Conservation (phyloP, 768 basidiomycete species). For the Tubosaeta sp. region DNA sequence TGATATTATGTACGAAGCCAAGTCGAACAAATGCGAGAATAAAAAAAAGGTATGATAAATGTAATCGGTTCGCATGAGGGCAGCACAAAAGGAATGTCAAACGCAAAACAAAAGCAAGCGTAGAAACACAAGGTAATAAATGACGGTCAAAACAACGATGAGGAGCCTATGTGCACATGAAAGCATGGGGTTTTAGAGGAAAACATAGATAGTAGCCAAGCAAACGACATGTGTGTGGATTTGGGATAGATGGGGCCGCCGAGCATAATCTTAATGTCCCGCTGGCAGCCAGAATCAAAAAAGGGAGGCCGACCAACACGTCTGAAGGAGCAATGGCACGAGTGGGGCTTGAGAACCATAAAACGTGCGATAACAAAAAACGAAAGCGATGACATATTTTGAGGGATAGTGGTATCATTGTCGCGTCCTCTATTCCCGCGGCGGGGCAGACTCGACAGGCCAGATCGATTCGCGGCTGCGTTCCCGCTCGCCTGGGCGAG, state of each 20-base stretch:
- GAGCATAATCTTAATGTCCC: constrained; percentile 28
- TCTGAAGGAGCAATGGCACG: constrained; percentile 4
- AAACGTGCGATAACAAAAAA: constrained; percentile 24
- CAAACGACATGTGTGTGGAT: constrained; percentile 15
- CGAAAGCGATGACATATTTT: constrained; percentile 27
- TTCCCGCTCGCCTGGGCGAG: constrained; percentile 27
- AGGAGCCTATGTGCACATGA: constrained; percentile 26
- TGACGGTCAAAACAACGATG: constrained; percentile 20
- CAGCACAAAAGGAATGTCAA: constrained; percentile 8
- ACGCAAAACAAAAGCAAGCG: constrained; percentile 7
- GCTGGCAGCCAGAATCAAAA: constrained; percentile 11
- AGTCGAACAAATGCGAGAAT: constrained; percentile 20
- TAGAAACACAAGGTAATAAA: constrained; percentile 23
- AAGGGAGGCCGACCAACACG: constrained; percentile 11
- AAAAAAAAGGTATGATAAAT: constrained; percentile 10
- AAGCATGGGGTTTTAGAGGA: constrained; percentile 17
- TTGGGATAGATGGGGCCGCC: constrained; percentile 14
- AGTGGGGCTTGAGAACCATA: constrained; percentile 24
- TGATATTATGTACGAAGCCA: constrained; percentile 31
- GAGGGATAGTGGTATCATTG: constrained; percentile 9
- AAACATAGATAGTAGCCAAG: constrained; percentile 29
- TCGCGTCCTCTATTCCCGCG: constrained; percentile 24
- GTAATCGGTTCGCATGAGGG: constrained; percentile 13
- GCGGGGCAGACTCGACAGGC: constrained; percentile 26
- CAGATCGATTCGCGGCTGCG: constrained; percentile 27